phyloP scores from a whole-genome alignment of 1,284 basidiomycete genomes.

The Austroboletus niveus region DNA sequence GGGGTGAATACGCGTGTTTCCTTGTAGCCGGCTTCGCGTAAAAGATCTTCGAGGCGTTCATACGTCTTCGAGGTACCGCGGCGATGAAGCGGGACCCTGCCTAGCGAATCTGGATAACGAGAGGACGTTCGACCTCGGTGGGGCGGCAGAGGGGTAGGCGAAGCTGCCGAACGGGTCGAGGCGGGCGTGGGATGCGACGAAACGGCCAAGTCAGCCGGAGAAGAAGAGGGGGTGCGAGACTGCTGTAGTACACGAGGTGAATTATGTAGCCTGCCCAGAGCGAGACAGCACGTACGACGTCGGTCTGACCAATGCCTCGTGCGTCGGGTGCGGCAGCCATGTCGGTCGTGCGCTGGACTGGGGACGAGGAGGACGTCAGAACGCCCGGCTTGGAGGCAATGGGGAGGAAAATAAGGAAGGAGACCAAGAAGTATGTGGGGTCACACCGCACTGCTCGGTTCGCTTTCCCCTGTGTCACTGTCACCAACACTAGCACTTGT shows the following conservation, averaged over 20 bases:
- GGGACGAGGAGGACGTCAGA: constrained; percentile 3
- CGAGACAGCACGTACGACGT: constrained; percentile 15
- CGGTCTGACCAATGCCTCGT: constrained; percentile 13
- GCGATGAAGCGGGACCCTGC: constrained; percentile 67
- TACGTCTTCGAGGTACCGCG: constrained; percentile 77
- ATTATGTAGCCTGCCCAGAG: constrained; percentile 9
- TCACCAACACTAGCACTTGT: too few relatives aligned
- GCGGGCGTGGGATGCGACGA: constrained; percentile 14
- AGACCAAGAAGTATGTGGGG: too few relatives aligned
- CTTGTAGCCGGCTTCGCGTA: constrained; percentile 85
- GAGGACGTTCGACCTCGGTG: constrained; percentile 35
- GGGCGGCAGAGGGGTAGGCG: constrained; percentile 37
- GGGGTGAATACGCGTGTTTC: constrained; percentile 87
- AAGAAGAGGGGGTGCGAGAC: constrained; percentile 11
- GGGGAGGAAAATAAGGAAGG: too few relatives aligned
- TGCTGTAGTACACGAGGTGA: constrained; percentile 9
- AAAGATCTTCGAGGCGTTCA: constrained; percentile 77
- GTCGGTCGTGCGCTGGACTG: constrained; percentile 1
- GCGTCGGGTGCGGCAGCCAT: constrained; percentile 16
- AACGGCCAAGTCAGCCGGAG: constrained; percentile 7
- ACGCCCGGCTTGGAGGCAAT: constrained; percentile 3
- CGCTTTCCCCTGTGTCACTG: too few relatives aligned
- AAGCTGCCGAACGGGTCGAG: constrained; percentile 2
- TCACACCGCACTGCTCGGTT: too few relatives aligned
- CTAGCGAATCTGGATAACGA: constrained; percentile 56